phyloP scores from a whole-genome alignment of 176 grass and related monocot genomes.

The Neostapfia colusana region DNA sequence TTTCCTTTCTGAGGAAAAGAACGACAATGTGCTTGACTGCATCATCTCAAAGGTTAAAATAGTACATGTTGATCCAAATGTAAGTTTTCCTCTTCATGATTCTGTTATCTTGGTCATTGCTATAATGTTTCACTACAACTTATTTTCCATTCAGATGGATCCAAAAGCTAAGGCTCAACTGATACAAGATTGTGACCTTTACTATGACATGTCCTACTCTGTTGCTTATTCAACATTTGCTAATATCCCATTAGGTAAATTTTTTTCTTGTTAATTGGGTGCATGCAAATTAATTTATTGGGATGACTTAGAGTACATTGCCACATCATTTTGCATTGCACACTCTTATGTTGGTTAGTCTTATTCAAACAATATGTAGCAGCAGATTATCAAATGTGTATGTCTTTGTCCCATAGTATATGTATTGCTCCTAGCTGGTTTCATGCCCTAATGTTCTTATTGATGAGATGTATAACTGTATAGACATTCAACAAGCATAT shows the following conservation, averaged over 20 bases:
- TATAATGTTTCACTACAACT: neutral
- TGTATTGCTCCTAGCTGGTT: neutral
- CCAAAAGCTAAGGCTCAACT: conserved; percentile 36
- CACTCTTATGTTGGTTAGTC: neutral
- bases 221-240: conserved; percentile 76
- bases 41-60: conserved; percentile 68
- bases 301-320: neutral
- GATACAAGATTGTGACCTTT: conserved; percentile 54
- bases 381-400: neutral
- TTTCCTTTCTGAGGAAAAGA: conserved; percentile 87
- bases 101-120: neutral
- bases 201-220: conserved; percentile 85
- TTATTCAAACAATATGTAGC: neutral
- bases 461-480: no score
- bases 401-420: neutral
- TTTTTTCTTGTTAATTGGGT: neutral
- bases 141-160: conserved; percentile 48
- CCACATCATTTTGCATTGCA: neutral
- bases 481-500: neutral
- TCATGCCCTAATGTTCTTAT: neutral
- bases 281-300: neutral
- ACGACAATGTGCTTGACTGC: conserved; percentile 78
- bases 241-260: conserved; percentile 66
- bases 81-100: conserved; percentile 31
- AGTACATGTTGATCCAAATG: conserved; percentile 60